phyloP scores from a whole-genome alignment of 2,329 filamentous ascomycete species.

The Neocucurbitaria cava region DNA sequence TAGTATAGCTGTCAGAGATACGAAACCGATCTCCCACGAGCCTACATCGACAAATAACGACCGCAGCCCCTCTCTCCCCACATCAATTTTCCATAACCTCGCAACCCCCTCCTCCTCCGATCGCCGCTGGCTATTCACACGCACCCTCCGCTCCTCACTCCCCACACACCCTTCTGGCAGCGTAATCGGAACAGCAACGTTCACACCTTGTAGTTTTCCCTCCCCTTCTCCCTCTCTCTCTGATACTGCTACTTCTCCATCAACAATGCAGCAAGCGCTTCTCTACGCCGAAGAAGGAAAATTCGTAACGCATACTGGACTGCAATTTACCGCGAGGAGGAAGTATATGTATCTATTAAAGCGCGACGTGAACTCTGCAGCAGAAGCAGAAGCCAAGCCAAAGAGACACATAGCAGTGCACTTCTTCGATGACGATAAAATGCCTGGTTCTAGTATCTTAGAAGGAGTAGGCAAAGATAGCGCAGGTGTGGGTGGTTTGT shows the following conservation, averaged over 20 bases:
- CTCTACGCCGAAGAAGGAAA: slow-evolving; percentile 72
- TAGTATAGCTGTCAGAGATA: neutral
- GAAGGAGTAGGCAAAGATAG: slow-evolving; percentile 14
- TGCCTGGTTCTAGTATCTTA: neutral
- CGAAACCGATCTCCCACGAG: neutral
- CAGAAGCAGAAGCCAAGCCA: neutral
- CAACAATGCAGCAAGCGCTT: slow-evolving; percentile 59
- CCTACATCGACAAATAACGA: neutral
- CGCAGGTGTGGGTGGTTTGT: slow-evolving; percentile 72
- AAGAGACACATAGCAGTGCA: slow-evolving; percentile 9
- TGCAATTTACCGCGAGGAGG: slow-evolving; percentile 66
- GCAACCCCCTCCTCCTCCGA: neutral
- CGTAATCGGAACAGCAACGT: slow-evolving; percentile 70
- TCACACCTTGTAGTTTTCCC: slow-evolving; percentile 60
- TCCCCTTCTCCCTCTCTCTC: neutral
- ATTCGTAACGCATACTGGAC: slow-evolving; percentile 63
- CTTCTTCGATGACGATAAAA: slow-evolving; percentile 26
- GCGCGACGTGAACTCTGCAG: neutral
- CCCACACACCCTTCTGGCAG: slow-evolving; percentile 70
- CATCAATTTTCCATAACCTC: slow-evolving; percentile 23
- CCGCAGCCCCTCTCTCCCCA: neutral
- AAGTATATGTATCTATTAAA: slow-evolving; percentile 76
- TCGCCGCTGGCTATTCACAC: slow-evolving; percentile 67
- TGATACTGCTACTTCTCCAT: too few species aligned
- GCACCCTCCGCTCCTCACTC: slow-evolving; percentile 62